Evolutionary conservation across 2,329 filamentous ascomycete species (phyloP), one percentile per base, ranked within the genome.

Genomic region (Orbilia quercus): DNA sequence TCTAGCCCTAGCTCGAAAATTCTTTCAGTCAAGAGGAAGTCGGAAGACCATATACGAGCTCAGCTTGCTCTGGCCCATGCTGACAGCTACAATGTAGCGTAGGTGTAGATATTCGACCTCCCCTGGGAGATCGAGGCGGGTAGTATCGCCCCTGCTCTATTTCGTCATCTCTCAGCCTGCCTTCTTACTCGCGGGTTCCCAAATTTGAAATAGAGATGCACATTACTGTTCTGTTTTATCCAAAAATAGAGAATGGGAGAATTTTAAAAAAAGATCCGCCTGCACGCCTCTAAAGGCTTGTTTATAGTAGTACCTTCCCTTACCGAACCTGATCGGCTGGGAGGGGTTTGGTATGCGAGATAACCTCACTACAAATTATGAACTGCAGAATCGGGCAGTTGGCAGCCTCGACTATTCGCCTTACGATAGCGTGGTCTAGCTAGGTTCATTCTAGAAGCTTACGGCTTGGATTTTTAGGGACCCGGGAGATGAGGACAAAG

Each of bases 51-150:
- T 45, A 23, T 36, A 20, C 44, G 40, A 40, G 22, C 31, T 7
- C 18, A 64, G 59, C 50, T 47, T 42, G 40, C 36, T 4, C 6
- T 3, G 25, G 34, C 14, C 31, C 59, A 25, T 54, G 31, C 23
- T 23, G 7, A 31, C 14, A 22, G 28, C 6, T 18, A 42, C 14
- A n/a, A 28, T 31, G 7, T 57, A 31, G 53, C 31, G 53, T 42
- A n/a, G 12, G 18, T 22, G 38, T 16, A 34, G 45, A 38, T 51
- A 28, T 45, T 31, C n/a, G 58, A 64, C 59, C 59, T 64, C 47
- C 59, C 48, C 23, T 9, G 54, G 55, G 28, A 11, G 59, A 64
- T 38, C 54, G 59, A 47, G 45, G 59, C 59, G 25, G 50, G 44
- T 28, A 23, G 7, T 38, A 62, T 50, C 45, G 20, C 20, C 53